A percentile compares a stretch with the other conserved stretches of the same genome.
Evolutionary conservation across 2,329 filamentous ascomycete species (phyloP).

Genomic region (Colletotrichum falcatum): DNA sequence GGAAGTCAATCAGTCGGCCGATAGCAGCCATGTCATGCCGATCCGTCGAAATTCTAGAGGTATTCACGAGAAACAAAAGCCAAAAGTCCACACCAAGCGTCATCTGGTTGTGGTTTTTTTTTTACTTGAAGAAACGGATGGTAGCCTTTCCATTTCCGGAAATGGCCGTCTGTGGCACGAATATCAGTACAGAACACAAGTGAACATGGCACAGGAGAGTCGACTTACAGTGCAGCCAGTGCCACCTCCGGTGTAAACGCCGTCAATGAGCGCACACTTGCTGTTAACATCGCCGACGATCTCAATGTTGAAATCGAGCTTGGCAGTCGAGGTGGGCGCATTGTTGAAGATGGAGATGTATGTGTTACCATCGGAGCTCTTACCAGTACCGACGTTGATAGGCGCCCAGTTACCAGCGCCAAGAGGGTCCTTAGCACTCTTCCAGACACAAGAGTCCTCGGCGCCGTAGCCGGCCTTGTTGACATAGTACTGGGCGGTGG

Average conservation of each 20-base stretch:
- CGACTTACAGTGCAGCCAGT: constrained; percentile 85
- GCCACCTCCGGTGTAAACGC: constrained; percentile 68
- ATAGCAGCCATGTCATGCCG: constrained; percentile 31
- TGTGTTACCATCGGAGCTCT: constrained; percentile 71
- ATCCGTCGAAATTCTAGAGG: constrained; percentile 37
- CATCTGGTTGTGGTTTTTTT: constrained; percentile 37
- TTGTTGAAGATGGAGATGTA: constrained; percentile 91
- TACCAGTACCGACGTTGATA: constrained; percentile 85
- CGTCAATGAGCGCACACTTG: constrained; percentile 74
- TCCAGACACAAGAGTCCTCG: constrained; percentile 82
- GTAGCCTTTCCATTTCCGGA: constrained; percentile 54
- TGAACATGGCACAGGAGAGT: background rate
- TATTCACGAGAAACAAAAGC: constrained; percentile 43
- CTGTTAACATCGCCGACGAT: constrained; percentile 73
- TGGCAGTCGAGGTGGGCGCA: constrained; percentile 75
- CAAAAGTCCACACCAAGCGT: constrained; percentile 41
- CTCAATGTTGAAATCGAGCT: constrained; percentile 83
- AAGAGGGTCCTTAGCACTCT: constrained; percentile 59
- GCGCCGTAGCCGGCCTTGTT: constrained; percentile 81
- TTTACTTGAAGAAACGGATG: constrained; percentile 57
- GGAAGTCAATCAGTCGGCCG: constrained; percentile 32
- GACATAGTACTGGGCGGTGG: constrained; percentile 96
- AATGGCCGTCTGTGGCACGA: constrained; percentile 56
- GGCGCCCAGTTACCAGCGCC: constrained; percentile 88
- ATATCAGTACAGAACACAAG: background rate